Conservation (phyloP, 352 stramenopile species). For the Pythium myriotylum region DNA sequence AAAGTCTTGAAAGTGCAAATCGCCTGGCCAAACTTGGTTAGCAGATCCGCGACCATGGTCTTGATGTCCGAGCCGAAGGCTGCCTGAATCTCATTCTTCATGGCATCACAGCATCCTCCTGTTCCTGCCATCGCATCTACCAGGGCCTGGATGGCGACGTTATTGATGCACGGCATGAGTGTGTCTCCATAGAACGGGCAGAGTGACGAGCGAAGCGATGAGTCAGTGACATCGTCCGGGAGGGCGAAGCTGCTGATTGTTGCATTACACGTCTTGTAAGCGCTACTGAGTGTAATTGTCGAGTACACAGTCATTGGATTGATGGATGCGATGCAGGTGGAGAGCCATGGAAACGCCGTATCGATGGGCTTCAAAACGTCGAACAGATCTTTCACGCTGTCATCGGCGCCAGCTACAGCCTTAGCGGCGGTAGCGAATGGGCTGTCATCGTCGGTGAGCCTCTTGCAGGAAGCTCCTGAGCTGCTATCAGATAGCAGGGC, state of each 20-base stretch:
- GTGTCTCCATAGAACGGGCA: constrained; percentile 39
- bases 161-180: constrained; percentile 38
- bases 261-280: constrained; percentile 31
- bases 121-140: constrained; percentile 21
- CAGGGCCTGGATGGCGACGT: constrained; percentile 34
- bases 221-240: constrained; percentile 3
- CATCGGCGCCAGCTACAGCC: neutral
- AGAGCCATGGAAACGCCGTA: constrained; percentile 37
- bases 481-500: neutral
- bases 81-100: constrained; percentile 39
- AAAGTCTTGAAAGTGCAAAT: constrained; percentile 44
- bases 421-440: constrained; percentile 15
- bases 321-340: constrained; percentile 42
- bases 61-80: constrained; percentile 38
- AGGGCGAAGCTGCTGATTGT: constrained; percentile 24
- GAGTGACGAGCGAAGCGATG: constrained; percentile 10
- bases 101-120: constrained; percentile 42
- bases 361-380: constrained; percentile 32
- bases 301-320: constrained; percentile 31
- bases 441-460: constrained; percentile 26
- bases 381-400: constrained; percentile 19
- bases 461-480: constrained; percentile 23
- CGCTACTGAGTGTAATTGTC: constrained; percentile 19
- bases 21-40: constrained; percentile 31
- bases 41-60: constrained; percentile 31